phyloP scores from a whole-genome alignment of 169 alveolate species.

The Perkinsus olseni region DNA sequence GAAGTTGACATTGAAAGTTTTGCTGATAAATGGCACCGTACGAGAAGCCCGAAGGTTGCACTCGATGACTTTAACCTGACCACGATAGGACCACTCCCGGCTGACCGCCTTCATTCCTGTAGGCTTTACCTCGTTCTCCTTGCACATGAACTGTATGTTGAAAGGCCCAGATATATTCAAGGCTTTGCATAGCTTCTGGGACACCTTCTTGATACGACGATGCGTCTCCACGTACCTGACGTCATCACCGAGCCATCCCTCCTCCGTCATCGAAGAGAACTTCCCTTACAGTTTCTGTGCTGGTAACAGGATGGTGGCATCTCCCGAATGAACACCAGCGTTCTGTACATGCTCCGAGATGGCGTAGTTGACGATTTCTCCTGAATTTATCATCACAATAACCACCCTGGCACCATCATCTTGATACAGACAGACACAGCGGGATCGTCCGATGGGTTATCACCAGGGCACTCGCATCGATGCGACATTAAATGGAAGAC shows the following conservation, averaged over 20 bases:
- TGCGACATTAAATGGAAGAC: no score
- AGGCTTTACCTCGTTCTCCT: conserved; percentile 49
- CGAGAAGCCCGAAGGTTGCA: conserved; percentile 78
- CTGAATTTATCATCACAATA: not conserved
- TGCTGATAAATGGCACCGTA: conserved; percentile 71
- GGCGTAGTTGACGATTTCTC: conserved; percentile 66
- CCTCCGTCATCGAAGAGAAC: not conserved
- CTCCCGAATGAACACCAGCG: conserved; percentile 81
- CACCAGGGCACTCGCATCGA: no score
- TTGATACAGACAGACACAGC: no score
- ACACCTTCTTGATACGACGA: conserved; percentile 43
- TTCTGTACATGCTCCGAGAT: conserved; percentile 78
- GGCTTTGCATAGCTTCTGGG: conserved; percentile 66
- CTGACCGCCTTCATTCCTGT: not conserved
- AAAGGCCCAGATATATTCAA: conserved; percentile 72
- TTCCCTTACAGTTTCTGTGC: conserved; percentile 63
- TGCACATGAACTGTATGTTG: conserved; percentile 77
- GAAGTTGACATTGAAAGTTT: conserved; percentile 61
- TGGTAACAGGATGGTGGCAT: conserved; percentile 72
- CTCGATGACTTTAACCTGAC: conserved; percentile 59
- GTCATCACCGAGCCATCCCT: not conserved
- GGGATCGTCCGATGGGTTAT: no score
- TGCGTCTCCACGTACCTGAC: conserved; percentile 63
- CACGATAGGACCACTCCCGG: not conserved
- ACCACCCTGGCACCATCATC: no score